A percentile compares a stretch with the other conserved stretches of the same genome.
Evolutionary conservation across 345 rosid species (phyloP).

Genomic region (Erucastrum elatum): DNA sequence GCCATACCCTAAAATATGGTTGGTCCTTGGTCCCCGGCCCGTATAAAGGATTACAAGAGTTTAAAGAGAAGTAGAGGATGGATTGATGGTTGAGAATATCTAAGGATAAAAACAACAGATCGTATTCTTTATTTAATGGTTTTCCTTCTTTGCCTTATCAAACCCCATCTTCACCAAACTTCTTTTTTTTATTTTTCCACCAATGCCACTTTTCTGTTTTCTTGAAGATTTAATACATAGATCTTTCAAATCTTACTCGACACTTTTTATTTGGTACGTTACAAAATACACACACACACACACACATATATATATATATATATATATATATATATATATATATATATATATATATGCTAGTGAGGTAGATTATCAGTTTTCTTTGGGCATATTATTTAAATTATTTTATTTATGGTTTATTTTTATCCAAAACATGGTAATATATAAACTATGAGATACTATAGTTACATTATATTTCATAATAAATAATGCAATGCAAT

Average conservation of each 20-base stretch:
- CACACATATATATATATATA: too few species aligned
- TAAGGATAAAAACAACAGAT: constrained; percentile 38
- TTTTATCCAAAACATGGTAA: background rate
- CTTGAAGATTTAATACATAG: constrained; percentile 33
- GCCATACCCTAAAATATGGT: constrained; percentile 37
- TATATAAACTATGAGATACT: background rate
- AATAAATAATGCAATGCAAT: too few species aligned
- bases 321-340: too few species aligned
- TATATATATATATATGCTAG: background rate
- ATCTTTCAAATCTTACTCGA: constrained; percentile 34
- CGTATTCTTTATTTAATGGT: constrained; percentile 38
- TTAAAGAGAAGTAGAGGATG: constrained; percentile 33
- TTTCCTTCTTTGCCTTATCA: constrained; percentile 44
- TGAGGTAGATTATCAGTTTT: too few species aligned
- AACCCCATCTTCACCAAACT: constrained; percentile 37
- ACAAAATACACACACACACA: background rate
- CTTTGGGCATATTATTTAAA: too few species aligned
- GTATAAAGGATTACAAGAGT: constrained; percentile 35
- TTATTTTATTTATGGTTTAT: too few species aligned
- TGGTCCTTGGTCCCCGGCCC: constrained; percentile 40
- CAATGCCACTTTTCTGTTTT: constrained; percentile 28
- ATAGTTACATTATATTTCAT: background rate
- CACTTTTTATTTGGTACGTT: constrained; percentile 19
- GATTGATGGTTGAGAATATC: constrained; percentile 38
- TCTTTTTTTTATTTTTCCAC: constrained; percentile 32